Evolutionary conservation across 225 moss, liverwort and hornwort species (phyloP).

Genomic region (Marchantia paleacea): DNA sequence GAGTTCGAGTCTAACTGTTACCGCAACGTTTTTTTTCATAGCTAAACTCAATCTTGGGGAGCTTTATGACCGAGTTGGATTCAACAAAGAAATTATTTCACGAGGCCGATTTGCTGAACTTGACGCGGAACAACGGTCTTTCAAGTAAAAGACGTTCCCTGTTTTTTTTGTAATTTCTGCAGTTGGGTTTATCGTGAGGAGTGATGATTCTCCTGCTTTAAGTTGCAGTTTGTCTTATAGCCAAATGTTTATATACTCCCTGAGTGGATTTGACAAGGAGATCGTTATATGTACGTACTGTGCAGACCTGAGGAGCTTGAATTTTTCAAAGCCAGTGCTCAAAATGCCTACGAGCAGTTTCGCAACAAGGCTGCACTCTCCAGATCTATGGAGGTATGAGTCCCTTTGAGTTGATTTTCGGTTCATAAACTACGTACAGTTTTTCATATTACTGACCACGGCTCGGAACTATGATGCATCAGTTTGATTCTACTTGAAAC

Average conservation of each 20-base stretch:
- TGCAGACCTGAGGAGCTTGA: constrained; percentile 76
- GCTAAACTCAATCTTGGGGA: constrained; percentile 89
- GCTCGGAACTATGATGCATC: too few species aligned
- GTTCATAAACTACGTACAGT: neutral
- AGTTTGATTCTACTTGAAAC: neutral
- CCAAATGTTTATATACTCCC: neutral
- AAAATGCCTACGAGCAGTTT: constrained; percentile 74
- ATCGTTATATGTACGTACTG: neutral
- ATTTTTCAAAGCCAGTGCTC: constrained; percentile 70
- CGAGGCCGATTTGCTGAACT: constrained; percentile 89
- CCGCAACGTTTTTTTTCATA: constrained; percentile 24
- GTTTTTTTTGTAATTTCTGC: neutral
- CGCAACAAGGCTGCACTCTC: constrained; percentile 94
- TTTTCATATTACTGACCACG: too few species aligned
- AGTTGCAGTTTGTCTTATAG: neutral
- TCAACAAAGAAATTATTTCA: constrained; percentile 86
- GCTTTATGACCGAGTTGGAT: constrained; percentile 91
- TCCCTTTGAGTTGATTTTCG: neutral
- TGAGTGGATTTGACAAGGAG: neutral
- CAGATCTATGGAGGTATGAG: constrained; percentile 71
- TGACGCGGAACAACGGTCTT: constrained; percentile 92
- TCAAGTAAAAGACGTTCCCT: constrained; percentile 46
- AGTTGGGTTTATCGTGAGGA: too few species aligned
- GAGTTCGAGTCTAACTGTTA: neutral
- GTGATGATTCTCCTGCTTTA: neutral